Evolutionary conservation across 305 asterid genomes (phyloP).

Genomic region (Ajuga reptans): DNA sequence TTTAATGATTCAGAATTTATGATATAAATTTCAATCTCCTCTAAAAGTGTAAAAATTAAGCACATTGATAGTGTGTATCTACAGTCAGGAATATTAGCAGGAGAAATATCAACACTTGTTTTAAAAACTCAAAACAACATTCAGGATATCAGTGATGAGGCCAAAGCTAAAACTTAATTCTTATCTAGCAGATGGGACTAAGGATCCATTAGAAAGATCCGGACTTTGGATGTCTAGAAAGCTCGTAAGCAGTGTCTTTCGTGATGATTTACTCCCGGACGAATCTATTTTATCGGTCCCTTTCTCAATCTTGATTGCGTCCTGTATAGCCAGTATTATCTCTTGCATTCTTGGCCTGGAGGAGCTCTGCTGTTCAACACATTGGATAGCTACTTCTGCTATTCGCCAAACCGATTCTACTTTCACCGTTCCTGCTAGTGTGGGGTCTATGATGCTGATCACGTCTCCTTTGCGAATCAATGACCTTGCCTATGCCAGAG

Average conservation of each 20-base stretch:
- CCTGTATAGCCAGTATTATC: slow-evolving; percentile 70
- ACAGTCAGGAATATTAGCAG: slow-evolving; percentile 12
- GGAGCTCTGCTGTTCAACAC: slow-evolving; percentile 69
- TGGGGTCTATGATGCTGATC: slow-evolving; percentile 65
- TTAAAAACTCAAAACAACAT: neutral
- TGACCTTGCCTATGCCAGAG: slow-evolving; percentile 62
- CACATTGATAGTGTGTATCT: slow-evolving; percentile 21
- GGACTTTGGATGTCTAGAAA: slow-evolving; percentile 91
- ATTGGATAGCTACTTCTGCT: slow-evolving; percentile 87
- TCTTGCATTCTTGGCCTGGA: slow-evolving; percentile 94
- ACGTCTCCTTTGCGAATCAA: slow-evolving; percentile 88
- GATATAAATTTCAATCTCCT: neutral
- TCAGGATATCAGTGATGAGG: neutral
- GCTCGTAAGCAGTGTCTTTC: slow-evolving; percentile 82
- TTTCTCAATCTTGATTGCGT: slow-evolving; percentile 70
- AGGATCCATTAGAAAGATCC: slow-evolving; percentile 61
- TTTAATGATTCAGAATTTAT: neutral
- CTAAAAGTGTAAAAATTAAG: slow-evolving; percentile 11
- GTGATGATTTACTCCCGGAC: slow-evolving; percentile 50
- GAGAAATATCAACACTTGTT: slow-evolving; percentile 16
- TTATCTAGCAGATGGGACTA: slow-evolving; percentile 75
- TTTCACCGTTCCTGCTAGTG: slow-evolving; percentile 51
- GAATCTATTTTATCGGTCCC: slow-evolving; percentile 60
- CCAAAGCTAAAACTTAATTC: neutral
- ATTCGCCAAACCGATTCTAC: slow-evolving; percentile 82